These are phyloP conservation scores for Noccaea caerulescens DNA, from an alignment of 345 rosid genomes.

Conservation along the genomic window DNA sequence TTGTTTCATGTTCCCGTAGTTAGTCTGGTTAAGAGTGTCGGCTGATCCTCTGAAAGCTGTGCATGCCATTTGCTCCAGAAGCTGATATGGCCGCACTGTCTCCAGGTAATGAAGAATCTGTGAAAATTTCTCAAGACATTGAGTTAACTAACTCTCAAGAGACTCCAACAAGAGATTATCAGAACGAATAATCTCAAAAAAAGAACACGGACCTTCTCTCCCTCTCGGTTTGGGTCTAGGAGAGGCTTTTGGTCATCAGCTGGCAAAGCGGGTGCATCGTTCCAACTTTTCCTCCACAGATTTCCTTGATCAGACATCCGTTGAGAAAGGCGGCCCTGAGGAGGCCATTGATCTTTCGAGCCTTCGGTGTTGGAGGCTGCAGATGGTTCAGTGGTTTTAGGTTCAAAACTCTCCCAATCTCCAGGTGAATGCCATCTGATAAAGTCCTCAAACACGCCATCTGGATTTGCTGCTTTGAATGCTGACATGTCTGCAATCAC, in stretches of 20 bases:
- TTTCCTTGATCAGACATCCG: conserved; percentile 95
- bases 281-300: conserved; percentile 90
- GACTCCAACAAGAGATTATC: not conserved
- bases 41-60: conserved; percentile 96
- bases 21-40: conserved; percentile 77
- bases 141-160: conserved; percentile 23
- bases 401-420: conserved; percentile 73
- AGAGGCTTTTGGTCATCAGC: conserved; percentile 87
- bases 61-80: conserved; percentile 96
- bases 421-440: conserved; percentile 99
- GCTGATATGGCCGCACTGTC: conserved; percentile 85
- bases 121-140: conserved; percentile 24
- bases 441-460: conserved; percentile 92
- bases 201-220: conserved; percentile 72
- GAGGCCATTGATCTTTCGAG: conserved; percentile 77
- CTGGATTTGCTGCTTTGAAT: conserved; percentile 98
- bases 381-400: conserved; percentile 49
- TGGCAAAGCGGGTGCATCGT: conserved; percentile 74
- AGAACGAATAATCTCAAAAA: not conserved
- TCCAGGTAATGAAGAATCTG: conserved; percentile 93
- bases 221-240: conserved; percentile 86
- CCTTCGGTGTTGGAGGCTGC: conserved; percentile 41
- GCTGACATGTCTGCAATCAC: conserved; percentile 85
- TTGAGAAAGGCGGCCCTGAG: conserved; percentile 81
- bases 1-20: conserved; percentile 70